Evolutionary conservation across 163 green algal genomes (phyloP), one percentile per base, ranked within the genome.

Genomic region (Coccomyxa subellipsoidea): DNA sequence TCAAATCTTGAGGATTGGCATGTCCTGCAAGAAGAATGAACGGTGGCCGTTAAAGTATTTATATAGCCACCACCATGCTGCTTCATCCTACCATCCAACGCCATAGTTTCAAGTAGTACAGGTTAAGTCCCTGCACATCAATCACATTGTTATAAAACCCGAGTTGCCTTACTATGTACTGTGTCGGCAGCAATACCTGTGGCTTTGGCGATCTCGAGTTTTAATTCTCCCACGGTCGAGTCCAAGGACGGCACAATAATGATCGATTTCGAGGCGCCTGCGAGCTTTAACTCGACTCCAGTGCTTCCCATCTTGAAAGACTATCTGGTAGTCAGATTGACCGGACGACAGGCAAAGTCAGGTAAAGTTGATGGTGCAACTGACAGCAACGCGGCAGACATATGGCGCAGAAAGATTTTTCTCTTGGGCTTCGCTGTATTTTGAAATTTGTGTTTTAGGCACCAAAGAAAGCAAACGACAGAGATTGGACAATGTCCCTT

Each of bases 1-100:
- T 91, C 3, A 88, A 59, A 1, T 59, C 47, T 59, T 59, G 47
- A 18, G 15, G 23, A 59, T 59, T 59, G 47, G 3, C 23, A 18
- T 27, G 47, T 27, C 47, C 47, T 59, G 47, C 31, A 1, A 29
- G 34, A 21, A 54, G 34, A 18, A 73, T 80, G 31, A 12, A 66
- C 47, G 12, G 12, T 66, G 47, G 12, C 12, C 47, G 47, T 66
- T 66, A 18, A 66, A 66, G 18, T 18, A 66, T 66, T 29, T 18
- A 66, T 66, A 66, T 66, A 12, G 47, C 12, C 18, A 66, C 18
- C 12, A 66, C 47, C 12, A 66, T 18, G 47, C 12, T 29, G 47
- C 47, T 66, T 18, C 47, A 66, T 12, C 47, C 12, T 66, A 66
- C 47, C 12, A 66, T 18, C 18, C 18, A 66, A 29, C 12, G 18